Base-by-base conservation (phyloP, 2,329 filamentous ascomycete genomes). In the Arthrobotrys musiformis region DNA sequence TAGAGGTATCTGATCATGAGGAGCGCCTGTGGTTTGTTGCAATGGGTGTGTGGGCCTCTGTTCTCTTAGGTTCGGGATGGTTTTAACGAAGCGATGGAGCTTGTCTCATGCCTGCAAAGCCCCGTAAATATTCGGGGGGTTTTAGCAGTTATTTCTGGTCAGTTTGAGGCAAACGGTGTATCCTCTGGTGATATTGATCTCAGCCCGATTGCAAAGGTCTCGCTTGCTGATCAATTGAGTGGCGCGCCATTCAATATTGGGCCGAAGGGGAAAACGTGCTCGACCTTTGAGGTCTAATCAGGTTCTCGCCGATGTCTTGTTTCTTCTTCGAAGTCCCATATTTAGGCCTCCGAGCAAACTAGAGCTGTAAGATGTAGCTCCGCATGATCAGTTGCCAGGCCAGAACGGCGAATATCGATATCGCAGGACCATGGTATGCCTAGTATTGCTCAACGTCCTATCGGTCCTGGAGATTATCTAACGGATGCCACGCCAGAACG, bases 371-470 rank as follows among this genome's bases (percentile, higher is more conserved):
- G 19, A 58, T 9, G 46, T 44, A 56, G 46, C 30, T 37, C n/a
- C 46, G 44, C 26, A 40, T 56, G 24, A 33, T 19, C 33, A 52
- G 54, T 70, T 44, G 42, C 48, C 42, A 70, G 60, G 44, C 48
- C 40, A 70, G 66, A 70, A 70, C 66, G 66, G 66, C 66, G 66
- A 70, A 70, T 54, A 54, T 54, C 66, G 66, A 70, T 30, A 62
- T 70, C 48, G 52, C 30, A 24, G 22, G 26, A 26, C 42, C 54
- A 70, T 50, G 66, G 66, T 70, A 50, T 70, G 66, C 66, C 66
- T 70, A 70, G 19, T 58, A 58, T 37, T 70, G 24, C 30, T 42
- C 58, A 52, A 52, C 58, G 13, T 44, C 37, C 50, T 52, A 40
- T 37, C 40, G 33, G 40, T 48, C 54, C 30, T 33, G 54, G 52